These are phyloP conservation scores for Penicillium sp. DNA, from an alignment of 2,329 filamentous ascomycete genomes.

Conservation along the genomic window DNA sequence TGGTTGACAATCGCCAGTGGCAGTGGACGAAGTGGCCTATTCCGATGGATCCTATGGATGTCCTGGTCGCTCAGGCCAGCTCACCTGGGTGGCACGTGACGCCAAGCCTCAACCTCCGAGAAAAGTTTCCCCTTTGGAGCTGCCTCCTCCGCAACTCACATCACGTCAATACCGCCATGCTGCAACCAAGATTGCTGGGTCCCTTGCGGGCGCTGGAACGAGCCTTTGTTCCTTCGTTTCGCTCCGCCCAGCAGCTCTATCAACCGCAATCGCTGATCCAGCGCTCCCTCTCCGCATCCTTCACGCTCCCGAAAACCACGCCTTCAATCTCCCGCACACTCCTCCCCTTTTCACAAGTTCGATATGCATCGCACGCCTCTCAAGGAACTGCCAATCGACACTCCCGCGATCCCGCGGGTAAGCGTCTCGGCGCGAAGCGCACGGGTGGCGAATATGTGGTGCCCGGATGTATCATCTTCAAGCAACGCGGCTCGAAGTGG, in stretches of 20 bases:
- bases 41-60: background rate
- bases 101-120: conserved; percentile 31
- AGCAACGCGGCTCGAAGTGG: conserved; percentile 93
- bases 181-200: conserved; percentile 47
- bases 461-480: conserved; percentile 96
- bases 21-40: conserved; percentile 5
- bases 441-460: conserved; percentile 91
- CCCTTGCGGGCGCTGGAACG: conserved; percentile 45
- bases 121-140: conserved; percentile 33
- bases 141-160: conserved; percentile 23
- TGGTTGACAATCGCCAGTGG: background rate
- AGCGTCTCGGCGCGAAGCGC: conserved; percentile 94
- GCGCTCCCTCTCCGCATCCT: conserved; percentile 32
- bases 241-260: conserved; percentile 31
- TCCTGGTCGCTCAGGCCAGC: conserved; percentile 34
- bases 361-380: conserved; percentile 67
- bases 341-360: conserved; percentile 52
- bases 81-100: conserved; percentile 35
- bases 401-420: conserved; percentile 72
- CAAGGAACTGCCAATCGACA: conserved; percentile 70
- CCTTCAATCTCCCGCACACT: conserved; percentile 35
- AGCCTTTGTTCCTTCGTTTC: conserved; percentile 36
- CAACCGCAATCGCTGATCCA: conserved; percentile 35
- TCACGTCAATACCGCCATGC: conserved; percentile 34
- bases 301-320: conserved; percentile 30